Evolutionary conservation across 2,329 filamentous ascomycete genomes (phyloP).

Genomic region (Knufia petricola): DNA sequence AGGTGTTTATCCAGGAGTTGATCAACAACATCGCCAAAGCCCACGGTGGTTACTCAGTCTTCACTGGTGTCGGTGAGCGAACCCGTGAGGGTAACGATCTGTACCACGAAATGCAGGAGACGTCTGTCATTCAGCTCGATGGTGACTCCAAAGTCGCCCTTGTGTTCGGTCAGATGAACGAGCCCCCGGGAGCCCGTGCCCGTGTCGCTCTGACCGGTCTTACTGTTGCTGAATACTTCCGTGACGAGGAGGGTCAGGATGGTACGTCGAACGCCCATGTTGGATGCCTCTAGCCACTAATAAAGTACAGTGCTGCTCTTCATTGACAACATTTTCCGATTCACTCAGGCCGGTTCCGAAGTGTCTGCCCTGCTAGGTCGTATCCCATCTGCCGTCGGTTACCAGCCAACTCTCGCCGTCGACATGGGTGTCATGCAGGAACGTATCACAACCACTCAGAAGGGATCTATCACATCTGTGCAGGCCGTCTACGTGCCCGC

Average conservation of each 20-base stretch:
- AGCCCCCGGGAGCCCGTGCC: slow-evolving; percentile 97
- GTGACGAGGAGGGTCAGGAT: slow-evolving; percentile 74
- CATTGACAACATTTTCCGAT: slow-evolving; percentile 99
- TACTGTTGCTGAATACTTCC: slow-evolving; percentile 76
- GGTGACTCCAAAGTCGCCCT: slow-evolving; percentile 99
- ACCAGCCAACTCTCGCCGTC: slow-evolving; percentile 96
- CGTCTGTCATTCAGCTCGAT: slow-evolving; percentile 96
- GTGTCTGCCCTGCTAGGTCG: slow-evolving; percentile 98
- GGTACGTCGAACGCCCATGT: slow-evolving; percentile 50
- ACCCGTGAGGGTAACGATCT: slow-evolving; percentile 99
- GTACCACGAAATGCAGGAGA: slow-evolving; percentile 99
- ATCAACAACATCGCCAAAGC: slow-evolving; percentile 99
- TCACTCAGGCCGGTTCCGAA: slow-evolving; percentile 99
- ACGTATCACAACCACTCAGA: slow-evolving; percentile 98
- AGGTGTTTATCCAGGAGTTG: slow-evolving; percentile 89
- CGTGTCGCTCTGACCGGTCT: slow-evolving; percentile 84
- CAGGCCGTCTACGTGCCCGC: slow-evolving; percentile 99
- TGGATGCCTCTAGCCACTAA: slow-evolving; percentile 22
- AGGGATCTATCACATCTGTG: slow-evolving; percentile 99
- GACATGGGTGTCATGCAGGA: slow-evolving; percentile 99
- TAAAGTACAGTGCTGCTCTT: slow-evolving; percentile 70
- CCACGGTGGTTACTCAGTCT: slow-evolving; percentile 99
- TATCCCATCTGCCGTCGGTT: slow-evolving; percentile 99
- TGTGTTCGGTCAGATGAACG: slow-evolving; percentile 99
- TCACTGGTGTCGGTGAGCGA: slow-evolving; percentile 99